Evolutionary conservation across 192 early-diverging fungal species (phyloP).

Genomic region (Neocallimastix lanati): DNA sequence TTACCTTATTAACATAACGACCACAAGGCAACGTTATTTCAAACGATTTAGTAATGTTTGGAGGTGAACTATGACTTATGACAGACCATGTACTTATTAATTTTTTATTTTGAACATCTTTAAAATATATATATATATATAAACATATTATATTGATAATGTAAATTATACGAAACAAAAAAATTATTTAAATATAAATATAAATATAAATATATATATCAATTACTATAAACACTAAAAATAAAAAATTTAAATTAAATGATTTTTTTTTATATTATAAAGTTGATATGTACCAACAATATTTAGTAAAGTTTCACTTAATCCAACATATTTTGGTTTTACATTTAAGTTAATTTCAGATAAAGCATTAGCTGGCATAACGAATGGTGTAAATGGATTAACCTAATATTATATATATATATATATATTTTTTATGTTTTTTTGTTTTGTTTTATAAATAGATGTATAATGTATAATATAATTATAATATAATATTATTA

Average conservation of each 20-base stretch:
- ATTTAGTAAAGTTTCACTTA: neutral
- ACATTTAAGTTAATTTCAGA: neutral
- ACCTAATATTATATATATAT: neutral
- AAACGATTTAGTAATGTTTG: slow-evolving; percentile 2
- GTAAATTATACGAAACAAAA: too few relatives aligned
- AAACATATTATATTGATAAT: too few relatives aligned
- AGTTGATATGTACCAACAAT: neutral
- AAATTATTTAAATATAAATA: too few relatives aligned
- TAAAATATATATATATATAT: neutral
- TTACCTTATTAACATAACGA: slow-evolving; percentile 1
- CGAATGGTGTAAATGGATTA: neutral
- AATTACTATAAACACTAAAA: too few relatives aligned
- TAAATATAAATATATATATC: too few relatives aligned
- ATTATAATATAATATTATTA: too few relatives aligned
- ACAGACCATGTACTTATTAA: slow-evolving; percentile 1
- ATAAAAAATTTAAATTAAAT: too few relatives aligned
- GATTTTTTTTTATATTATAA: too few relatives aligned
- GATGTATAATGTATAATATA: too few relatives aligned
- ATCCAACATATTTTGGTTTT: neutral
- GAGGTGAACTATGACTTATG: slow-evolving; percentile 1
- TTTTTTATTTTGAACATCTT: neutral
- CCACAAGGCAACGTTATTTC: neutral
- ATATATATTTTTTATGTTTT: too few relatives aligned
- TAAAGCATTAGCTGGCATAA: slow-evolving; percentile 1
- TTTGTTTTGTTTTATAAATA: too few relatives aligned